Evolutionary conservation across 2,329 filamentous ascomycete species (phyloP).

Genomic region (Neonectria sp.): DNA sequence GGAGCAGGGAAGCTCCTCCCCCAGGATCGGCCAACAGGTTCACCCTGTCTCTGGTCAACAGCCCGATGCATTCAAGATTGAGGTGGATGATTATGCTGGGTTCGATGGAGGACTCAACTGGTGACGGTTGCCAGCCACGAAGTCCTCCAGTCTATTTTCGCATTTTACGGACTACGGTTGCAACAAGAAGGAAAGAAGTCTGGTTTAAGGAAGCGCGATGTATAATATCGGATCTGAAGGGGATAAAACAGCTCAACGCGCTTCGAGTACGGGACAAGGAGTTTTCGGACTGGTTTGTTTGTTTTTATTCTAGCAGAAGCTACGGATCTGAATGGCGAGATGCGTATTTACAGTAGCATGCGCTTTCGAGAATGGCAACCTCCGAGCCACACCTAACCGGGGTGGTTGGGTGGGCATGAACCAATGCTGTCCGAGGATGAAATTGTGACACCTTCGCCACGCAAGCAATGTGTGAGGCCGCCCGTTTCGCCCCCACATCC

Average conservation of each 20-base stretch:
- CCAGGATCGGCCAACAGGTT: conserved; percentile 30
- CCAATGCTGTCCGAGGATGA: conserved; percentile 19
- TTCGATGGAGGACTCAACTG: conserved; percentile 24
- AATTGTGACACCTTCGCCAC: conserved; percentile 38
- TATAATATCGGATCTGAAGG: conserved; percentile 38
- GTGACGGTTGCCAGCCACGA: neutral
- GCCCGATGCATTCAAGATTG: conserved; percentile 44
- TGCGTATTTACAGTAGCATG: conserved; percentile 9
- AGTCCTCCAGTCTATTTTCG: conserved; percentile 23
- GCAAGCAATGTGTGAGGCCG: conserved; percentile 43
- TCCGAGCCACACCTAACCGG: conserved; percentile 6
- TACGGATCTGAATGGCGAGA: conserved; percentile 19
- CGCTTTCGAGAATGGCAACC: conserved; percentile 2
- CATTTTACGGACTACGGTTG: conserved; percentile 26
- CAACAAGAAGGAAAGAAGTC: conserved; percentile 42
- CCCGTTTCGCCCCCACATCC: conserved; percentile 37
- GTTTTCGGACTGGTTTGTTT: conserved; percentile 41
- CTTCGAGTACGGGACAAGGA: conserved; percentile 39
- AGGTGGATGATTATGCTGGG: conserved; percentile 42
- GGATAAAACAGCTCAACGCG: conserved; percentile 35
- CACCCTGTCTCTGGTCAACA: conserved; percentile 37
- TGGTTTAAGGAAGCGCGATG: conserved; percentile 32
- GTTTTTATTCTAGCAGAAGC: conserved; percentile 30
- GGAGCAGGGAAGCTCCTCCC: conserved; percentile 53
- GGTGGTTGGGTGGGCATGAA: conserved; percentile 16